Evolutionary conservation across 768 basidiomycete genomes (phyloP).

Genomic region (Collybia mongolica): DNA sequence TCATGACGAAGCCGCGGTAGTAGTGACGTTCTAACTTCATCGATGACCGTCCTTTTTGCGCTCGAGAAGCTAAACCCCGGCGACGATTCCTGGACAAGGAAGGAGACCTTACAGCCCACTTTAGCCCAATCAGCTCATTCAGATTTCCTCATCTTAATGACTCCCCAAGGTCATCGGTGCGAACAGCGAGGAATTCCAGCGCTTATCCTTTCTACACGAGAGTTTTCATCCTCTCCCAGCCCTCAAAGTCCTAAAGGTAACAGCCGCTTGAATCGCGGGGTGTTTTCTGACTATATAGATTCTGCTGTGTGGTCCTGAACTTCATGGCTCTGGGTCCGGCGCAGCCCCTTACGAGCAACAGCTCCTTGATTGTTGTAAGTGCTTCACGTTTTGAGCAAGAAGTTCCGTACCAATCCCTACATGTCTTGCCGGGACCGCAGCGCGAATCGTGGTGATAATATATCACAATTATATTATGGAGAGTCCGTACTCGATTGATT

Average conservation of each 20-base stretch:
- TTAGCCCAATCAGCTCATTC: slow-evolving; percentile 1
- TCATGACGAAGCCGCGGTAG: slow-evolving; percentile 14
- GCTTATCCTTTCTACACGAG: slow-evolving; percentile 15
- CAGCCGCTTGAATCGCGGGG: neutral
- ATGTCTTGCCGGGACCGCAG: slow-evolving; percentile 16
- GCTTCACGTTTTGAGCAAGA: slow-evolving; percentile 2
- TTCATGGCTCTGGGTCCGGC: slow-evolving; percentile 2
- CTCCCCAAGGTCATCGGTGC: slow-evolving; percentile 17
- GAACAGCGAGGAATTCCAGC: slow-evolving; percentile 7
- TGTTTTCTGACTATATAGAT: slow-evolving; percentile 7
- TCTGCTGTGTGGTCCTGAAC: slow-evolving; percentile 18
- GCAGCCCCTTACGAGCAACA: neutral
- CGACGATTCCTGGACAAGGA: slow-evolving; percentile 26
- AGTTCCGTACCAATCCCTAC: neutral
- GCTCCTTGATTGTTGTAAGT: slow-evolving; percentile 25
- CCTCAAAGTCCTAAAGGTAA: slow-evolving; percentile 18
- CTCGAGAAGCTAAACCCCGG: slow-evolving; percentile 24
- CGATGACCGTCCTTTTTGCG: slow-evolving; percentile 30
- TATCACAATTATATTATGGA: slow-evolving; percentile 17
- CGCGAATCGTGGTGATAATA: slow-evolving; percentile 13
- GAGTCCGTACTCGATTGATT: slow-evolving; percentile 13
- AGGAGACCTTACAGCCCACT: slow-evolving; percentile 29
- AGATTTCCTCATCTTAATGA: neutral
- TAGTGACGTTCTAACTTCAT: slow-evolving; percentile 26
- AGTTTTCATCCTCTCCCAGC: slow-evolving; percentile 21